These are phyloP conservation scores for Rhizomucor pusillus DNA, from an alignment of 371 early-diverging fungal species.

Conservation along the genomic window DNA sequence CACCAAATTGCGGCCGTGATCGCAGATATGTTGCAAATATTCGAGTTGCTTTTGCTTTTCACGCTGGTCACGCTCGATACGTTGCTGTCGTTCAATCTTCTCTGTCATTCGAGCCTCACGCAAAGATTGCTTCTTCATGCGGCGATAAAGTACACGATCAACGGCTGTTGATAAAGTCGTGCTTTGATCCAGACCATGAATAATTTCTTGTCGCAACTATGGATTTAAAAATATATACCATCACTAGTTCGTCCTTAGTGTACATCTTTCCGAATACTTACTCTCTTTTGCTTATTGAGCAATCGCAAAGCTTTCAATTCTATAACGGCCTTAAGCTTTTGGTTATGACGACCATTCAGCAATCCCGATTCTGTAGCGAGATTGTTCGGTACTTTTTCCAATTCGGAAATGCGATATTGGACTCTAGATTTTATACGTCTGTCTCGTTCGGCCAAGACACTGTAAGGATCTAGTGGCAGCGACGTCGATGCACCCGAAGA, in stretches of 20 bases:
- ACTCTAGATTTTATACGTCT: slow-evolving; percentile 63
- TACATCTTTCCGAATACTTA: slow-evolving; percentile 5
- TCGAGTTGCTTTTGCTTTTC: slow-evolving; percentile 85
- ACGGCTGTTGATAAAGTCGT: slow-evolving; percentile 78
- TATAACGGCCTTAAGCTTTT: slow-evolving; percentile 68
- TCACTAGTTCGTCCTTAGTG: neutral
- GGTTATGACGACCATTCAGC: slow-evolving; percentile 13
- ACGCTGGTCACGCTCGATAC: slow-evolving; percentile 82
- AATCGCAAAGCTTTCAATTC: slow-evolving; percentile 84
- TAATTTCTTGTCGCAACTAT: slow-evolving; percentile 78
- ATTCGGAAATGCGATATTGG: slow-evolving; percentile 71
- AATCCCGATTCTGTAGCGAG: slow-evolving; percentile 11
- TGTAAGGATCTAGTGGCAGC: slow-evolving; percentile 62
- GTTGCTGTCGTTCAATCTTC: slow-evolving; percentile 84
- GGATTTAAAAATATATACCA: slow-evolving; percentile 40
- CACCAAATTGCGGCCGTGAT: slow-evolving; percentile 77
- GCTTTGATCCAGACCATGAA: slow-evolving; percentile 60
- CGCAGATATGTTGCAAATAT: slow-evolving; percentile 70
- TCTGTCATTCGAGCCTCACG: slow-evolving; percentile 92
- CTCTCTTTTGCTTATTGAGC: slow-evolving; percentile 71
- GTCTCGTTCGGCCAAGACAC: slow-evolving; percentile 74
- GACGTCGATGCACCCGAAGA: slow-evolving; percentile 50
- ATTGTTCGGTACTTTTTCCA: slow-evolving; percentile 54
- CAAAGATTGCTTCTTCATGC: slow-evolving; percentile 86
- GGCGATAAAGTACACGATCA: slow-evolving; percentile 76